Evolutionary conservation across 371 early-diverging fungal genomes (phyloP).

Genomic region (Mortierella sp.): DNA sequence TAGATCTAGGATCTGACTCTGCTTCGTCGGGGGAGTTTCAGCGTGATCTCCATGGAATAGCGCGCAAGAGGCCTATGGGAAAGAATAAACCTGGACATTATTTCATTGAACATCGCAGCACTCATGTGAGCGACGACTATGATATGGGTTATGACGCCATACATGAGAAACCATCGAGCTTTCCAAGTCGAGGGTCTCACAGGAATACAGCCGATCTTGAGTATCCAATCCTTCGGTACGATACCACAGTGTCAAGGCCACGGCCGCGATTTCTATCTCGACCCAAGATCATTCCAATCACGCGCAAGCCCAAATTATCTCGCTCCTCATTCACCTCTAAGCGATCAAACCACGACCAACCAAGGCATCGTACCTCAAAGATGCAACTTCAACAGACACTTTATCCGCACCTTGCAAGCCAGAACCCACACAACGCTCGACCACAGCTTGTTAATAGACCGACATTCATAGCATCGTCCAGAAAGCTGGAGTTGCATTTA

Average conservation of each 20-base stretch:
- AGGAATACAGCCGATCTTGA: neutral
- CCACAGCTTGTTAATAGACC: constrained; percentile 39
- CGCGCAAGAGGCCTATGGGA: neutral
- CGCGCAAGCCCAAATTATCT: neutral
- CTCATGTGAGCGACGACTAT: neutral
- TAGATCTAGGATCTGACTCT: constrained; percentile 5
- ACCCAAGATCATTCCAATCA: constrained; percentile 7
- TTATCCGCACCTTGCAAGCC: constrained; percentile 11
- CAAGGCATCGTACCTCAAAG: neutral
- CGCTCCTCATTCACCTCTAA: neutral
- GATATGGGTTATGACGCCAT: neutral
- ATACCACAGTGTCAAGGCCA: neutral
- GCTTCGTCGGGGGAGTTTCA: constrained; percentile 6
- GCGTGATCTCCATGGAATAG: no score
- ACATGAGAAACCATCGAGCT: neutral
- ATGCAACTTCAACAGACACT: neutral
- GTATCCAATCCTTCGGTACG: neutral
- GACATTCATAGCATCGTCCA: constrained; percentile 8
- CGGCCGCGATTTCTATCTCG: neutral
- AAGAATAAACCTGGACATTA: neutral
- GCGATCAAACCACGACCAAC: neutral
- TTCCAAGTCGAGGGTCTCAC: no score
- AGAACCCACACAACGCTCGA: neutral
- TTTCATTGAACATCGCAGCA: neutral
- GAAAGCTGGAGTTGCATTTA: neutral